A percentile compares a stretch with the other conserved stretches of the same genome.
phyloP scores from a whole-genome alignment of 192 early-diverging fungal genomes.

The Lunasporangiospora selenospora region DNA sequence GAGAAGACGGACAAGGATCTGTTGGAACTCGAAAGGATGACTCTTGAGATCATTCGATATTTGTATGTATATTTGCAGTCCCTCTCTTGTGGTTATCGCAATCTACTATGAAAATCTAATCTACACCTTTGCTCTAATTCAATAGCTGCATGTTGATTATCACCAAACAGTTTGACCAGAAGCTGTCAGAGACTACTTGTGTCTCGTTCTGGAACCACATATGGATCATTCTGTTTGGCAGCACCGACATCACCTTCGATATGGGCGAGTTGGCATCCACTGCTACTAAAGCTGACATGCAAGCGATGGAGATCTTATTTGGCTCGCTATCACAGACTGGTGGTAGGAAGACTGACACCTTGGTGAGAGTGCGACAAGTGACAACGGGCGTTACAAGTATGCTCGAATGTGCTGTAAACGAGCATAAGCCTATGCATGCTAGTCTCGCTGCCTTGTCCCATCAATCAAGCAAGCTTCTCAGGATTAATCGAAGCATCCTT shows the following conservation, averaged over 20 bases:
- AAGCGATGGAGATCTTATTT: slow-evolving; percentile 13
- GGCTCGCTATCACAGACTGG: slow-evolving; percentile 7
- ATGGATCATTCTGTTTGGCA: slow-evolving; percentile 7
- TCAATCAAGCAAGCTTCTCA: slow-evolving; percentile 20
- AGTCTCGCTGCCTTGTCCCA: neutral
- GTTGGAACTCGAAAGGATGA: too few species aligned
- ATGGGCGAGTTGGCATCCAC: slow-evolving; percentile 12
- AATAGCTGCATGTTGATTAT: slow-evolving; percentile 5
- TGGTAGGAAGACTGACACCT: slow-evolving; percentile 21
- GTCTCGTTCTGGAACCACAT: slow-evolving; percentile 5
- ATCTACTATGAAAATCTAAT: neutral
- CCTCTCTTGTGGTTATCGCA: neutral
- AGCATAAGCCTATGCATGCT: slow-evolving; percentile 17
- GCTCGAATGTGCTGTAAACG: slow-evolving; percentile 15
- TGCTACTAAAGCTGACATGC: slow-evolving; percentile 18
- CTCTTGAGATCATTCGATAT: slow-evolving; percentile 5
- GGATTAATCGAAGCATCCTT: slow-evolving; percentile 32
- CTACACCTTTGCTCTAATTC: neutral
- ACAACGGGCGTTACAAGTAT: neutral
- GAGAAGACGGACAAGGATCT: neutral
- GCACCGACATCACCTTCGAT: neutral
- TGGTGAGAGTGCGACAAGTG: slow-evolving; percentile 7
- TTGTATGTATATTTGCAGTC: slow-evolving; percentile 12
- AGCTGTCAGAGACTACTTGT: slow-evolving; percentile 7
- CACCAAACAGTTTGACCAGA: slow-evolving; percentile 3